A percentile compares a stretch with the other conserved stretches of the same genome.
Evolutionary conservation across 331 rosid genomes (phyloP).

Genomic region (Saraca asoca): DNA sequence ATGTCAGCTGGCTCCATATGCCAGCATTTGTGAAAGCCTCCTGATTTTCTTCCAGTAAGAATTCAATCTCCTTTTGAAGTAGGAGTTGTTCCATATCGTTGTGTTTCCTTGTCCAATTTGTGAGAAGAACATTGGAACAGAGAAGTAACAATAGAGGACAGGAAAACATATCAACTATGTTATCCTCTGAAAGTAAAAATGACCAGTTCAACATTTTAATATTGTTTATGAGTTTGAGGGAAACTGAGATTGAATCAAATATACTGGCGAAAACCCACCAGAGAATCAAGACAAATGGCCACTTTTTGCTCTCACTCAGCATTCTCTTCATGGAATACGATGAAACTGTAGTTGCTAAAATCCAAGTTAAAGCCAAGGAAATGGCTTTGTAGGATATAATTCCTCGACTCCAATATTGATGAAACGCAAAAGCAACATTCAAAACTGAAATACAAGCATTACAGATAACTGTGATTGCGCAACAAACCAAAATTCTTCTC

Average conservation of each 20-base stretch:
- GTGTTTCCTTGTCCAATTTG: slow-evolving; percentile 34
- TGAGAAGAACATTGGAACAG: slow-evolving; percentile 46
- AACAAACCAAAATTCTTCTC: not conserved
- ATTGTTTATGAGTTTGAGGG: slow-evolving; percentile 35
- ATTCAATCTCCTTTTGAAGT: slow-evolving; percentile 46
- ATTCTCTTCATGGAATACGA: slow-evolving; percentile 32
- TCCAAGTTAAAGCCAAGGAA: slow-evolving; percentile 42
- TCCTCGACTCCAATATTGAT: slow-evolving; percentile 7
- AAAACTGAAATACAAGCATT: slow-evolving; percentile 21
- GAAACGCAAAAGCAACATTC: slow-evolving; percentile 27
- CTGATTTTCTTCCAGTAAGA: slow-evolving; percentile 11
- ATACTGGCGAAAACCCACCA: slow-evolving; percentile 59
- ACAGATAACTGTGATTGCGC: slow-evolving; percentile 10
- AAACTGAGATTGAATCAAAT: slow-evolving; percentile 37
- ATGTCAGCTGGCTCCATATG: slow-evolving; percentile 69
- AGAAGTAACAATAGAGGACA: slow-evolving; percentile 57
- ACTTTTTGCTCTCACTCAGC: slow-evolving; percentile 12
- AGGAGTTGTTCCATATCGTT: slow-evolving; percentile 48
- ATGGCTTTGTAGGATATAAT: slow-evolving; percentile 18
- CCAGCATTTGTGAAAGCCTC: slow-evolving; percentile 50
- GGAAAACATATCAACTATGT: slow-evolving; percentile 50
- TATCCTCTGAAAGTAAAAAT: slow-evolving; percentile 50
- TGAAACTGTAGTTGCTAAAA: slow-evolving; percentile 38
- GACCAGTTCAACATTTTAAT: slow-evolving; percentile 37
- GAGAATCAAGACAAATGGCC: slow-evolving; percentile 36